phyloP scores from a whole-genome alignment of 2,329 filamentous ascomycete genomes.

The Atkinsonella hypoxylon region DNA sequence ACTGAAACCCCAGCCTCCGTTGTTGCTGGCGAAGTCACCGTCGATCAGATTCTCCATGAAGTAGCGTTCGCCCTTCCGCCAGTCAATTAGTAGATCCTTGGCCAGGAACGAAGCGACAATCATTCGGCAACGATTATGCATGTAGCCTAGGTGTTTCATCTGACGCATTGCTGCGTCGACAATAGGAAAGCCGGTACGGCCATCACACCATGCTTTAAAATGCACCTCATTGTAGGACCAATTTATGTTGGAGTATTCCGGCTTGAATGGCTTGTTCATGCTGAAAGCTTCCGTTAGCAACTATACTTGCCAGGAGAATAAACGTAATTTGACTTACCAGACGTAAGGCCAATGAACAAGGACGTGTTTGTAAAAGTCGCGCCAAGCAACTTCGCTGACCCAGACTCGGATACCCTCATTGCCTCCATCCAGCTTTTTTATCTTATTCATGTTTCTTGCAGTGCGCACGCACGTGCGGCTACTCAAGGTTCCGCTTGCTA shows the following conservation, averaged over 20 bases:
- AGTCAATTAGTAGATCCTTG: slow-evolving; percentile 73
- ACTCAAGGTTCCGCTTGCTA: slow-evolving; percentile 56
- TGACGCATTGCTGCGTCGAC: slow-evolving; percentile 84
- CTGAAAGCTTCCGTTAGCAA: slow-evolving; percentile 9
- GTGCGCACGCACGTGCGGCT: slow-evolving; percentile 53
- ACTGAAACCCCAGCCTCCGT: slow-evolving; percentile 45
- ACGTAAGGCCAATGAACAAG: slow-evolving; percentile 76
- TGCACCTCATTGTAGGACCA: slow-evolving; percentile 66
- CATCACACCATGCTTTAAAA: slow-evolving; percentile 64
- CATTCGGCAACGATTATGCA: slow-evolving; percentile 83
- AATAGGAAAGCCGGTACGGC: slow-evolving; percentile 68
- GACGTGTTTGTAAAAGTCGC: slow-evolving; percentile 82
- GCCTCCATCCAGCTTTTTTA: slow-evolving; percentile 54
- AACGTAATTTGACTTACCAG: slow-evolving; percentile 35
- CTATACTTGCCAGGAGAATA: background rate
- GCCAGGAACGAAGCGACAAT: slow-evolving; percentile 68
- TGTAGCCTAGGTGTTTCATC: slow-evolving; percentile 53
- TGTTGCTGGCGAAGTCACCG: slow-evolving; percentile 71
- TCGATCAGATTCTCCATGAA: slow-evolving; percentile 77
- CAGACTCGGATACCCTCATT: slow-evolving; percentile 55
- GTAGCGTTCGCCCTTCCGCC: slow-evolving; percentile 68
- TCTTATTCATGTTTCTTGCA: slow-evolving; percentile 51
- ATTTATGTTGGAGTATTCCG: slow-evolving; percentile 67
- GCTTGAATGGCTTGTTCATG: slow-evolving; percentile 59
- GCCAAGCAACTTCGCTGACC: slow-evolving; percentile 78